Evolutionary conservation across 805 yeast genomes (phyloP).

Genomic region (Starmerella ratchasimensis): DNA sequence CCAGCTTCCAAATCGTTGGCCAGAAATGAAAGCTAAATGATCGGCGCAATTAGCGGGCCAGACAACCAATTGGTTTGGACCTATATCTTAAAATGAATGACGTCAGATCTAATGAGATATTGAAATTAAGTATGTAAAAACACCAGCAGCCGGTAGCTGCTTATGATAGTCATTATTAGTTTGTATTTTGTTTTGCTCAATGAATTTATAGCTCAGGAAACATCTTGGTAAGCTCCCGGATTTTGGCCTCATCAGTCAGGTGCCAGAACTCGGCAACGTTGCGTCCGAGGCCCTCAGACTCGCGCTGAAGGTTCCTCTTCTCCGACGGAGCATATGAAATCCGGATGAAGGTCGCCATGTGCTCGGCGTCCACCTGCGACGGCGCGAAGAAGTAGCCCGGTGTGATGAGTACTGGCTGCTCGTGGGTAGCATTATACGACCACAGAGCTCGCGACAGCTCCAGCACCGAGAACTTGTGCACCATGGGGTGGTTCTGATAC

Average conservation of each 20-base stretch:
- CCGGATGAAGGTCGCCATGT: constrained; percentile 19
- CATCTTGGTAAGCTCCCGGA: constrained; percentile 7
- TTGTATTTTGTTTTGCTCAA: not conserved
- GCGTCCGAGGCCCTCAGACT: constrained; percentile 15
- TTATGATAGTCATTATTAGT: not conserved
- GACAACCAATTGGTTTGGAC: too few species aligned
- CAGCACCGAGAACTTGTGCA: constrained; percentile 5
- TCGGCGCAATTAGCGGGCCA: not conserved
- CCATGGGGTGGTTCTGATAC: constrained; percentile 46
- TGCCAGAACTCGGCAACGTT: constrained; percentile 18
- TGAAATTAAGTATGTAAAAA: too few species aligned
- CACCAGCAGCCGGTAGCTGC: not conserved
- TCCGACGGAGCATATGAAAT: constrained; percentile 19
- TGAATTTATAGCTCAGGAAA: constrained; percentile 12
- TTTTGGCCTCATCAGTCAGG: constrained; percentile 5
- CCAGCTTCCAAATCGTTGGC: too few species aligned
- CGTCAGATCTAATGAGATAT: too few species aligned
- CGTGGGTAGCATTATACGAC: constrained; percentile 19
- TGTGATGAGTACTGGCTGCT: constrained; percentile 19
- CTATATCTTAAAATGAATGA: too few species aligned
- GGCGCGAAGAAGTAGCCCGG: constrained; percentile 23
- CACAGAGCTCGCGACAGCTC: constrained; percentile 20
- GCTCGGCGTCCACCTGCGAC: constrained; percentile 14
- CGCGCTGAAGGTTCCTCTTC: constrained; percentile 11
- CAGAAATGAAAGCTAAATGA: not conserved